Base-by-base conservation (phyloP, 2,329 filamentous ascomycete genomes). In the Septoria petroselini region DNA sequence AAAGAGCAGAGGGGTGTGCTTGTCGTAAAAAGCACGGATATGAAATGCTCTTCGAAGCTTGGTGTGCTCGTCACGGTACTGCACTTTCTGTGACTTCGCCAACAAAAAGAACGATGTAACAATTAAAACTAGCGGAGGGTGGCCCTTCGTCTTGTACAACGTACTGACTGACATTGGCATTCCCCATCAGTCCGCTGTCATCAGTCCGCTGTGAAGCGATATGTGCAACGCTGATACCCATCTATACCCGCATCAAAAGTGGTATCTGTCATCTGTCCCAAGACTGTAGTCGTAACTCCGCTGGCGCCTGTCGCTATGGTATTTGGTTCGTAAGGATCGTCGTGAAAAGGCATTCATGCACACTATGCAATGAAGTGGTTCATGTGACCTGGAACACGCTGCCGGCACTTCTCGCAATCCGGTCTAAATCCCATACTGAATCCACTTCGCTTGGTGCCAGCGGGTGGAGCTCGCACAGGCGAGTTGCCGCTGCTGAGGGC, bases 391-490 rank as follows among this genome's bases (percentile, higher is more conserved):
- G 73, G 74, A n/a, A 76, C 70, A 46, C 68, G 62, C 53, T 67
- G 62, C 46, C 67, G 64, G 56, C 74, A 77, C 60, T 76, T 76
- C 39, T 75, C 71, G 56, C 74, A 77, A 53, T 77, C 74, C 8
- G 73, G 69, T 21, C 73, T 63, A 54, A 71, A 77, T 11, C 74
- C 74, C 70, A 77, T 75, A 53, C 70, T 70, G 49, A 75, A 70
- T 31, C 70, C 62, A 14, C 43, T 34, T 21, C 57, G 63, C 18
- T 65, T 70, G 19, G 33, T 35, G 27, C 40, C 40, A 30, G 44
- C 51, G 19, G 52, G 42, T 8, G 50, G 40, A 11, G 47, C 43
- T 18, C 57, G 51, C 21, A 54, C 58, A 7, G 62, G 59, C 14
- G 62, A 63, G 29, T 58, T 54, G 6, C 63, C 64, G 39, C 57